A percentile compares a stretch with the other conserved stretches of the same genome.
phyloP scores from a whole-genome alignment of 1,284 basidiomycete species.

The Ganoderma sp. region DNA sequence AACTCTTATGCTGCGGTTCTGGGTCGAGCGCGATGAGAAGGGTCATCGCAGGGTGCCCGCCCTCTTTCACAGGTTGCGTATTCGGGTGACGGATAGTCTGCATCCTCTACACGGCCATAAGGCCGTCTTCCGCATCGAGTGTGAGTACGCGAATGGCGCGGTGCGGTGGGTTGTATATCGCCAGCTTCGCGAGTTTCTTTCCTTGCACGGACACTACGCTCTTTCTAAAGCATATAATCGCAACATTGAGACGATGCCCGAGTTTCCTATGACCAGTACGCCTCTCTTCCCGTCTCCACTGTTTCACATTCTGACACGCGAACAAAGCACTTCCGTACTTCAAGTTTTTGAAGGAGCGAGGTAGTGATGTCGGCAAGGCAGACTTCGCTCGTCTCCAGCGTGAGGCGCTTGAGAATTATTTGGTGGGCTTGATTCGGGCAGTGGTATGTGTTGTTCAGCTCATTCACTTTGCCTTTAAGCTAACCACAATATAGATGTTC shows the following conservation, averaged over 20 bases:
- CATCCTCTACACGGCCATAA: conserved; percentile 81
- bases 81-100: conserved; percentile 85
- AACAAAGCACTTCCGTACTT: conserved; percentile 82
- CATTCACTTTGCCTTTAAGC: too few relatives aligned
- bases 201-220: conserved; percentile 90
- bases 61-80: conserved; percentile 85
- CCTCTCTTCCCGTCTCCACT: conserved; percentile 18
- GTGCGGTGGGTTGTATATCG: conserved; percentile 97
- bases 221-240: conserved; percentile 82
- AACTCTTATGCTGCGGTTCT: conserved; percentile 84
- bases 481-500: conserved; percentile 76
- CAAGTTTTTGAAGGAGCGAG: conserved; percentile 74
- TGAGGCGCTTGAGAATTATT: conserved; percentile 86
- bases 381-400: conserved; percentile 85
- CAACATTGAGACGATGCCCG: conserved; percentile 81
- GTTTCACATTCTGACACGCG: neutral
- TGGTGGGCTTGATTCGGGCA: conserved; percentile 86
- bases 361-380: conserved; percentile 59
- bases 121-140: conserved; percentile 91
- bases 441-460: conserved; percentile 63
- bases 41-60: conserved; percentile 84
- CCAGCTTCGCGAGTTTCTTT: conserved; percentile 91
- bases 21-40: conserved; percentile 92
- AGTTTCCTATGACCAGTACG: conserved; percentile 89
- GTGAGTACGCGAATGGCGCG: conserved; percentile 96